Base-by-base conservation (phyloP, 1,284 basidiomycete genomes). In the Ustilago lituana region DNA sequence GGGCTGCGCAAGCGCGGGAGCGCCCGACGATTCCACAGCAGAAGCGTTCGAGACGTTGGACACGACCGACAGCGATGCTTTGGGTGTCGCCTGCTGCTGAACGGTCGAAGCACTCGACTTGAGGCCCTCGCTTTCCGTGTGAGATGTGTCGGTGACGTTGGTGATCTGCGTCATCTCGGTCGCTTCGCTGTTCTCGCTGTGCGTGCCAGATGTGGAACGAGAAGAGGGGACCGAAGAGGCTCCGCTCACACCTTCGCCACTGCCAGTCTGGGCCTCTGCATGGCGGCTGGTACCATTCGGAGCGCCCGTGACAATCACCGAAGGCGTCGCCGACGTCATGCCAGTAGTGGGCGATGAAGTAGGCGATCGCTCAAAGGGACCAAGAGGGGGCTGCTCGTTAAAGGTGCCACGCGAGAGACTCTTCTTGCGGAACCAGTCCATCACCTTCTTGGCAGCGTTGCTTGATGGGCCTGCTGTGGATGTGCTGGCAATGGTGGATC, bases 391-490 rank as follows among this genome's bases (percentile, higher is more conserved):
- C 60, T 76, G 73, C 41, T 79, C 77, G 49, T 58, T 63, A 48
- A 76, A 74, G 3, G 49, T 54, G 27, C 76, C 71, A 53, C 83
- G 84, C 23, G 83, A 84, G 4, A 85, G 77, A 27, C 84, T 85
- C 78, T 86, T 86, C 62, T 85, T 84, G 29, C 87, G 78, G 84
- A 88, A 88, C 87, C 87, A 88, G 72, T 87, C 86, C 86, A 88
- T 88, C 58, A 88, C 87, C 50, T 86, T 85, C 80, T 87, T 87
- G 23, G 87, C 86, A 24, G 86, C 85, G 46, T 83, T 85, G 29
- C 84, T 85, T 17, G 85, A 85, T 0, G 84, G 71, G 1, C 76
- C 76, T 11, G 73, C 62, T 4, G 75, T 78, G 20, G 76, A 77
- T 19, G 49, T 49, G 61, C 67, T 72, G 14, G 73, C 73, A 19